phyloP scores from a whole-genome alignment of 352 stramenopile genomes.

The Bremia lactucae region DNA sequence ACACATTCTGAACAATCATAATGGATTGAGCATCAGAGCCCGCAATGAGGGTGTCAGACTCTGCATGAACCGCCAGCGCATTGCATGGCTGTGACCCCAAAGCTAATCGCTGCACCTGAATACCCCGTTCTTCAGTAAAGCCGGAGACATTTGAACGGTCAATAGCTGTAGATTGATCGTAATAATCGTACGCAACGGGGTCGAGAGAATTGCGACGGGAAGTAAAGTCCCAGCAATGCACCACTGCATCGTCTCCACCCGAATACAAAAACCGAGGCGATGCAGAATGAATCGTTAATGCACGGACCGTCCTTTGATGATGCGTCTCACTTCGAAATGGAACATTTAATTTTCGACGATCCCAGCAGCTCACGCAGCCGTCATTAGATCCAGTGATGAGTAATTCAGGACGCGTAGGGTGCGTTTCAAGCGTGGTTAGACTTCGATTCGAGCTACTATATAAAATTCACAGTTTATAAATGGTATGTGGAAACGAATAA shows the following conservation, averaged over 20 bases:
- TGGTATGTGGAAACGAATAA: not conserved
- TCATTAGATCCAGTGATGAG: conserved; percentile 63
- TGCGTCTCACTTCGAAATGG: conserved; percentile 57
- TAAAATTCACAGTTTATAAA: not conserved
- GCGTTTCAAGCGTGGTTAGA: conserved; percentile 56
- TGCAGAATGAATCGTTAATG: conserved; percentile 53
- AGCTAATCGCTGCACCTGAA: conserved; percentile 32
- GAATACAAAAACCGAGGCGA: conserved; percentile 62
- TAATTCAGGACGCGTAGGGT: conserved; percentile 67
- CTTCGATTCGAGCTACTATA: conserved; percentile 23
- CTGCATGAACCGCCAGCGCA: conserved; percentile 48
- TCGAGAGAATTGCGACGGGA: conserved; percentile 31
- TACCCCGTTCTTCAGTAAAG: conserved; percentile 8
- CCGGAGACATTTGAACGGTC: conserved; percentile 9
- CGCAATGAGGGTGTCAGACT: conserved; percentile 63
- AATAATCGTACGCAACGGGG: conserved; percentile 49
- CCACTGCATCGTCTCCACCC: conserved; percentile 43
- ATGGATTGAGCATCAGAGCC: conserved; percentile 71
- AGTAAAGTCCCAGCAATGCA: conserved; percentile 71
- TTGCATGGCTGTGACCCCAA: conserved; percentile 51
- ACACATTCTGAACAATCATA: conserved; percentile 50
- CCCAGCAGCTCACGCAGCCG: conserved; percentile 59
- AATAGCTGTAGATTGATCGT: conserved; percentile 6
- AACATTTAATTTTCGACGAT: conserved; percentile 52
- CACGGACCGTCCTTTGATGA: conserved; percentile 53